Conservation (phyloP, 495 filamentous ascomycete genomes). For the Acidiella bohemica region DNA sequence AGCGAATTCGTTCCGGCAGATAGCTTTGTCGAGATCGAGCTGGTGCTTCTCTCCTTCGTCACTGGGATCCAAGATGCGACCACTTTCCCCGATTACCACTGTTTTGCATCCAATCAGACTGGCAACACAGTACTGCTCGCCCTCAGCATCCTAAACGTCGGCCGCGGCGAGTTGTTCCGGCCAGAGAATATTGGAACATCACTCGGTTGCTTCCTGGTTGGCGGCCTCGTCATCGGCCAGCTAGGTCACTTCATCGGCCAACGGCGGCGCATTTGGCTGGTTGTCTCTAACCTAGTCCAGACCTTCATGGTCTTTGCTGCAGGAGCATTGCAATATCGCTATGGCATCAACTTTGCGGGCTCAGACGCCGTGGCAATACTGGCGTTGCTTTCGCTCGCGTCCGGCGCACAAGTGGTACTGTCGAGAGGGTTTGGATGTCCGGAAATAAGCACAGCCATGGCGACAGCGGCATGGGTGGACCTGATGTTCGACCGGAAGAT, state of each 20-base stretch:
- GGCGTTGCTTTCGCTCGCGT: constrained; percentile 40
- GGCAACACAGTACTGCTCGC: constrained; percentile 48
- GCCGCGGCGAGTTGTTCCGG: constrained; percentile 30
- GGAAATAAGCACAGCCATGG: constrained; percentile 56
- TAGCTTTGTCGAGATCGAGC: constrained; percentile 21
- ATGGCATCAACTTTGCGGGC: constrained; percentile 27
- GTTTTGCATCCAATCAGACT: constrained; percentile 53
- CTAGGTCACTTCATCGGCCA: constrained; percentile 39
- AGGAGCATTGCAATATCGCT: constrained; percentile 34
- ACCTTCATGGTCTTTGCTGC: constrained; percentile 41
- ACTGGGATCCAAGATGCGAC: constrained; percentile 45
- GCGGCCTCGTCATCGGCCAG: constrained; percentile 41
- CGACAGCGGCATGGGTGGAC: constrained; percentile 50
- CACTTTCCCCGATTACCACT: constrained; percentile 48
- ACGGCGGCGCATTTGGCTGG: constrained; percentile 33
- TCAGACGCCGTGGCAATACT: constrained; percentile 32
- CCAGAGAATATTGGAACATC: constrained; percentile 40
- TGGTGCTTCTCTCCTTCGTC: constrained; percentile 29
- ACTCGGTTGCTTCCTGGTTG: constrained; percentile 41
- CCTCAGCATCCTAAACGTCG: constrained; percentile 37
- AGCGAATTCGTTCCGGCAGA: constrained; percentile 1
- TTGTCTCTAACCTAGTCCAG: constrained; percentile 40
- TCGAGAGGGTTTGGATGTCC: constrained; percentile 40
- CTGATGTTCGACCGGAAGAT: constrained; percentile 42
- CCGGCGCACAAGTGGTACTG: constrained; percentile 48